Conservation (phyloP, 148 eudicot species). For the Pouteria glomerata region DNA sequence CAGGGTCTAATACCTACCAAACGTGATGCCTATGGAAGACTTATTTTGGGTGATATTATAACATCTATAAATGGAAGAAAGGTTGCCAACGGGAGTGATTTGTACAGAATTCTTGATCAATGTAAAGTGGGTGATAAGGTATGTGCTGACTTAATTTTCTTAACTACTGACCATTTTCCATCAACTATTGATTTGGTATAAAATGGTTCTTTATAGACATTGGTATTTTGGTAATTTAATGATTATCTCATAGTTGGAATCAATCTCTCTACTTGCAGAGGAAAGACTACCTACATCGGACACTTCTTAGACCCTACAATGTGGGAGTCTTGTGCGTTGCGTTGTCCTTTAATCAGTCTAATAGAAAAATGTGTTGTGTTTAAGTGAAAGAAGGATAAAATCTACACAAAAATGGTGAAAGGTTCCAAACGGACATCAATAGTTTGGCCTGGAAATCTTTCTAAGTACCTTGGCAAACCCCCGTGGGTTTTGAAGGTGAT, state of each 20-base stretch:
- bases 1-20: conserved; percentile 88
- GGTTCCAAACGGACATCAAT: too few relatives aligned
- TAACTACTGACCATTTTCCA: not conserved
- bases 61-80: conserved; percentile 87
- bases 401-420: too few relatives aligned
- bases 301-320: too few relatives aligned
- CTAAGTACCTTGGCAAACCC: too few relatives aligned
- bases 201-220: not conserved
- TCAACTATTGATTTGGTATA: not conserved
- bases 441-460: too few relatives aligned
- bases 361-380: too few relatives aligned
- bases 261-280: not conserved
- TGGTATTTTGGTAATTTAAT: not conserved
- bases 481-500: too few relatives aligned
- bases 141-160: conserved; percentile 11
- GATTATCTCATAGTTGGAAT: not conserved
- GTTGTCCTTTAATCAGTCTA: too few relatives aligned
- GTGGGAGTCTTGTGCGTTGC: too few relatives aligned
- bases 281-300: too few relatives aligned
- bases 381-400: too few relatives aligned
- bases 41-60: conserved; percentile 82
- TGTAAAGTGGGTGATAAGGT: conserved; percentile 97
- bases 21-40: conserved; percentile 88
- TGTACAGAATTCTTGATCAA: conserved; percentile 93
- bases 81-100: conserved; percentile 81